Conservation (phyloP, 228 moss, liverwort and hornwort genomes). For the Sphagnum fallax region DNA sequence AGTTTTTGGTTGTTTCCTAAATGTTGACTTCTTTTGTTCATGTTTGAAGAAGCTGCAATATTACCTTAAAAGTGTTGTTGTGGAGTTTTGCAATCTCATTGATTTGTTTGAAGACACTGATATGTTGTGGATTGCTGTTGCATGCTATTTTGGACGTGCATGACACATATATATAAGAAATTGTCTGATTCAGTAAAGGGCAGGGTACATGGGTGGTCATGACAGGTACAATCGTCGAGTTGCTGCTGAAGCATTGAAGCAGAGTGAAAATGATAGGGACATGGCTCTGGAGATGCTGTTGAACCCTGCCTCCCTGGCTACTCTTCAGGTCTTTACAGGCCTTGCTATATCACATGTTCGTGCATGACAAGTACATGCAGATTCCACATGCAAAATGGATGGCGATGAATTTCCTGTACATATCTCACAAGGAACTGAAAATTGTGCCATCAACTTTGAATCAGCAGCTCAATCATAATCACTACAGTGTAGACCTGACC, state of each 20-base stretch:
- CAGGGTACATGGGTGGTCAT: conserved; percentile 54
- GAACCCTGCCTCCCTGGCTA: conserved; percentile 58
- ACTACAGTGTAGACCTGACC: not conserved
- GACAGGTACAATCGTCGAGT: conserved; percentile 68
- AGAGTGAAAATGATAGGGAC: conserved; percentile 77
- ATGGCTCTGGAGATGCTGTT: conserved; percentile 80
- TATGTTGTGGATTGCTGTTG: too few relatives aligned
- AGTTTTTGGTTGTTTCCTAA: not conserved
- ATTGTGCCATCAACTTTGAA: not conserved
- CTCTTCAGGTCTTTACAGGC: conserved; percentile 51
- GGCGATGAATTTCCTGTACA: not conserved
- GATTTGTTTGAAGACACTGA: too few relatives aligned
- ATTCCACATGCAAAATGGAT: not conserved
- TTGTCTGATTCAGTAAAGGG: too few relatives aligned
- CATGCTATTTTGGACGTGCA: too few relatives aligned
- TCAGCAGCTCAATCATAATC: not conserved
- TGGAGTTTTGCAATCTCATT: not conserved
- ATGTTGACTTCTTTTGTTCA: conserved; percentile 1
- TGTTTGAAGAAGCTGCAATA: conserved; percentile 8
- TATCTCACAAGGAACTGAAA: not conserved
- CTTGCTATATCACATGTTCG: not conserved
- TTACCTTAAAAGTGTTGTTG: not conserved
- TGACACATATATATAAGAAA: too few relatives aligned
- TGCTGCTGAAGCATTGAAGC: conserved; percentile 81
- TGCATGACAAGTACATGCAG: not conserved